Evolutionary conservation across 805 yeast species (phyloP), one percentile per base, ranked within the genome.

Genomic region (Starmerella ratchasimensis): DNA sequence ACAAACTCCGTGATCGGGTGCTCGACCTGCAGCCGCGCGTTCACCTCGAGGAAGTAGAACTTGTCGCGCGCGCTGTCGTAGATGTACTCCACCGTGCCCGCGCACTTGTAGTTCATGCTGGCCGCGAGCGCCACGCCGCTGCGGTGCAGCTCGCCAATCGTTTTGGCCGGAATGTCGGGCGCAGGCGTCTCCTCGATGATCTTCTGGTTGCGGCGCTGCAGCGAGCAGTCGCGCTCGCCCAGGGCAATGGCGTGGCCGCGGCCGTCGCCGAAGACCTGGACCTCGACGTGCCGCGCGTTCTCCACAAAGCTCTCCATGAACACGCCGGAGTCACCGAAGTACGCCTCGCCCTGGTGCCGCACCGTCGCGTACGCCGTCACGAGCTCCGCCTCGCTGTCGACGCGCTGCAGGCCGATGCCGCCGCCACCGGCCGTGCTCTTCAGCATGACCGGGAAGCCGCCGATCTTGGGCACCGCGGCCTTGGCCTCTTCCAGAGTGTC

Each of bases 381-480:
- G 46, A 90, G 74, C 43, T 90, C 96, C 15, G 58, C 74, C 48
- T 72, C 80, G 25, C 74, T 68, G 53, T 86, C 94, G 42, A 86
- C 96, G 56, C 84, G 80, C 59, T 88, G 96, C 50, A 88, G 65
- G 47, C 98, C 98, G 54, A 88, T 88, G 62, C 98, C 98, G 60
- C 98, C 98, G 54, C 98, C 98, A 57, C 98, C 98, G 19, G 97
- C 97, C 44, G 98, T 90, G 19, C 94, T 80, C 61, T 88, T 88
- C 35, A 90, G 81, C 97, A 88, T 88, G 24, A 88, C 73, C 21
- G 97, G 97, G 52, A 82, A 90, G 15, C 67, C 69, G 13, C 50
- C 50, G 27, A 88, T 64, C 50, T 70, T 62, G 14, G 71, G 74
- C 13, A 95, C 97, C 45, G 77, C 71, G 43, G 62, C 67, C 40